These are phyloP conservation scores for Geosmithia putterillii DNA, from an alignment of 2,329 filamentous ascomycete genomes.

Conservation along the genomic window DNA sequence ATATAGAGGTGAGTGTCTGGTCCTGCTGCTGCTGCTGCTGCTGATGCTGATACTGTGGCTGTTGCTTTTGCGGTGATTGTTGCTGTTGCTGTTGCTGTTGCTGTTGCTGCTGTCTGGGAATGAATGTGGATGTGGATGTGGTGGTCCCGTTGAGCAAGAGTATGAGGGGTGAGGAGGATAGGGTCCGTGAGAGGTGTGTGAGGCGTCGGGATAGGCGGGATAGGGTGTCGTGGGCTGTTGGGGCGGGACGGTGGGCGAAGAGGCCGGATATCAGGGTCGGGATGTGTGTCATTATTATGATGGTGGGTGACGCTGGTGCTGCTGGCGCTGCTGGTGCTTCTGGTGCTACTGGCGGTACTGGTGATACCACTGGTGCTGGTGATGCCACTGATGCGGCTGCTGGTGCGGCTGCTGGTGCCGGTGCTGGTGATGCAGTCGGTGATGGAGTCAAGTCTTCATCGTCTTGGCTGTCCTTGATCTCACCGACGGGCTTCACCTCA, in stretches of 20 bases:
- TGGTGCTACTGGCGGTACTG: neutral
- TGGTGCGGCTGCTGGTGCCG: neutral
- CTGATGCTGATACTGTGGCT: conserved; percentile 1
- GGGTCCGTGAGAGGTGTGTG: conserved; percentile 27
- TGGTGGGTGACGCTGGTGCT: conserved; percentile 16
- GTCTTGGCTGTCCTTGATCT: conserved; percentile 20
- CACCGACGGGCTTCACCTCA: conserved; percentile 15
- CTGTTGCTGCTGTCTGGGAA: neutral
- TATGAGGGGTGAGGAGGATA: conserved; percentile 30
- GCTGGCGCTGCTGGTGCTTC: neutral
- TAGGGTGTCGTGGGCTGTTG: conserved; percentile 34
- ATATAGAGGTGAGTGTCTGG: conserved; percentile 36
- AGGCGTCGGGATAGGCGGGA: conserved; percentile 33
- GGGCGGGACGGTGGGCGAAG: conserved; percentile 34
- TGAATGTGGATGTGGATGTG: conserved; percentile 3
- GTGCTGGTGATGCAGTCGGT: neutral
- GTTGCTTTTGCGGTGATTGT: conserved; percentile 1
- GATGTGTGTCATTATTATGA: conserved; percentile 44
- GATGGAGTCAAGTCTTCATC: conserved; percentile 8
- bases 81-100: conserved; percentile 1
- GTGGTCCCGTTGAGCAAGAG: conserved; percentile 41
- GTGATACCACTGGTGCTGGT: neutral
- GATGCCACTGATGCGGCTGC: neutral
- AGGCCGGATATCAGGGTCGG: conserved; percentile 36
- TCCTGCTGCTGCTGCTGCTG: conserved; percentile 15